Base-by-base conservation (phyloP, 2,329 filamentous ascomycete species). In the Talaromyces albobiverticillius region DNA sequence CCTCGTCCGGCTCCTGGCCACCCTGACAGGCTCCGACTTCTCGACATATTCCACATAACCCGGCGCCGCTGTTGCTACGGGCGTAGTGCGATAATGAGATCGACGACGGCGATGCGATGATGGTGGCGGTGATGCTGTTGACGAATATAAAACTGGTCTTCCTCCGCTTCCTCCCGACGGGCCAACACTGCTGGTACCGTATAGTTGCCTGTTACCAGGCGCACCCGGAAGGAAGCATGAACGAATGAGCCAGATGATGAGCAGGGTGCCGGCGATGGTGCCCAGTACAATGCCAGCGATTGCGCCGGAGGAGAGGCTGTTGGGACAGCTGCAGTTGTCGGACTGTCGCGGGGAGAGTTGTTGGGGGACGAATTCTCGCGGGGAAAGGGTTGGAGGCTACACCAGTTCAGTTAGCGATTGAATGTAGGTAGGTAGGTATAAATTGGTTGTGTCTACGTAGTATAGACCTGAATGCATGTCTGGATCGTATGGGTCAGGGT, bases 221-320 rank as follows among this genome's bases (percentile, higher is more conserved):
- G 63, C 61, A 1, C 63, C 62, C 4, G 62, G 62, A 8, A 65
- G 46, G 16, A 55, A 53, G 38, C 65, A 69, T 6, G 66, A 25
- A 16, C 62, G 62, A 57, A 66, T 66, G n/a, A 73, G 60, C 71
- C 71, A 73, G 5, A 69, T 55, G 5, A 73, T 49, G 4, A 73
- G 57, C 2, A 72, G 61, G 0, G 67, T 69, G 7, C 69, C 71
- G 3, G 63, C 67, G 34, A 74, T 70, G n/a, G 67, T 64, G 10
- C 71, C 71, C 47, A 73, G 63, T 16, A 73, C 70, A 46, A 74
- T 73, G 9, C 71, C 71, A 0, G 70, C 71, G 25, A 74, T 69
- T 4, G 57, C 69, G 1, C 71, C 71, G 14, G 68, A 62, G n/a
- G 60, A 63, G 16, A 73, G 64, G 13, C 59, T 65, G 41, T 57